Evolutionary conservation across 2,329 filamentous ascomycete genomes (phyloP), one percentile per base, ranked within the genome.

Genomic region (Colletotrichum phormii): DNA sequence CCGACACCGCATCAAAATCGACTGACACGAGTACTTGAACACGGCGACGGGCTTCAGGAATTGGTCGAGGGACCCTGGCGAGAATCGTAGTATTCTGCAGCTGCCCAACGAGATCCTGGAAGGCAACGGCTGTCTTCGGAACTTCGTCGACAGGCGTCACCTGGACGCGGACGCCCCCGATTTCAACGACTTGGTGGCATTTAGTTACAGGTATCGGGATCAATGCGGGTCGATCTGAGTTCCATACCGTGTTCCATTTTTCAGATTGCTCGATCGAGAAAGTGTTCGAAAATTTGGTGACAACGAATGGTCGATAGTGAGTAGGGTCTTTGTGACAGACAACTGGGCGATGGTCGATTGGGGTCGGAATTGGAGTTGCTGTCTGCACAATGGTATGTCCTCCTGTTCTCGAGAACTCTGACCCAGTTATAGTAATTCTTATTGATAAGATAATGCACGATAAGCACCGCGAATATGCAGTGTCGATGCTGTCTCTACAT

Each of bases 1-100:
- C 85, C 1, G 86, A 86, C 5, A 89, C 81, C 18, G 87, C 87
- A 71, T 89, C 88, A 75, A 89, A 89, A 77, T 89, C 87, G 35
- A 84, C 77, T 6, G 77, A 81, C 24, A 80, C 70, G n/a, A 77
- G 77, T 18, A 80, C 72, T 58, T 78, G 77, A 51, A 81, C 78
- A 18, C 71, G 77, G 3, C 74, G 75, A 15, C 68, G 59, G 24
- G 29, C 51, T 9, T 22, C 33, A 22, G 49, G 9, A 53, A 68
- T n/a, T 24, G 22, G 22, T 24, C 22, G 66, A 46, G 58, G 58
- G 49, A 63, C 46, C 26, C 26, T 37, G 22, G 59, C 33, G 9
- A 62, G 8, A 15, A n/a, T 33, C 18, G 58, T 5, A 26, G 46
- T 62, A 18, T 15, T 24, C 46, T 68, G 33, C 24, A 68, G n/a